Conservation (phyloP, 176 grass and related monocot species). For the Rhynchospora breviuscula region DNA sequence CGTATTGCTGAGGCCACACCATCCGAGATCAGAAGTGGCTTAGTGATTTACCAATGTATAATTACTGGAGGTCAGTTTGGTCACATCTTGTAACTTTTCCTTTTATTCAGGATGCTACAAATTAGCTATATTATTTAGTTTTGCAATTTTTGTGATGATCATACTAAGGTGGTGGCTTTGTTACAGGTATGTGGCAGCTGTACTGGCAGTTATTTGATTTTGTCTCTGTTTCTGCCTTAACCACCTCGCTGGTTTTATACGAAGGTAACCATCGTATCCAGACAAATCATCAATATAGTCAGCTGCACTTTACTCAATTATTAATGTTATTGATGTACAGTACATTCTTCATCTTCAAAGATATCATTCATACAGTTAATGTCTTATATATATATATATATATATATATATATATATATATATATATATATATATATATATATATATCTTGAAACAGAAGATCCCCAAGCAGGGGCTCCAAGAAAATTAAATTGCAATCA, state of each 20-base stretch:
- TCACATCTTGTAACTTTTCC: constrained; percentile 88
- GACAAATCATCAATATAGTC: neutral
- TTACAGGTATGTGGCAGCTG: constrained; percentile 73
- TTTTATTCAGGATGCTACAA: constrained; percentile 44
- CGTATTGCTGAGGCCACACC: constrained; percentile 78
- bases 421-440: no score
- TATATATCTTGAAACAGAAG: no score
- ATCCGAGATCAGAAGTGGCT: constrained; percentile 77
- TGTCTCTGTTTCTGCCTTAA: constrained; percentile 72
- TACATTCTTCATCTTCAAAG: no score
- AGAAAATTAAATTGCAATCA: no score
- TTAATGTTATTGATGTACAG: no score
- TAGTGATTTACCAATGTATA: constrained; percentile 84
- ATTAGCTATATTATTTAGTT: neutral
- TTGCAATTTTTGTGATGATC: constrained; percentile 21
- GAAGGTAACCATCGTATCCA: constrained; percentile 36
- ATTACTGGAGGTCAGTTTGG: constrained; percentile 80
- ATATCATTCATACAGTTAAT: no score
- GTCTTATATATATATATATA: no score
- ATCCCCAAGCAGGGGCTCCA: no score
- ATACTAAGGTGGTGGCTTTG: constrained; percentile 35
- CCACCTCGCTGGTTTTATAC: constrained; percentile 92
- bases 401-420: no score
- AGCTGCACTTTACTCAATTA: neutral
- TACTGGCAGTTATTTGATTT: constrained; percentile 73